Conservation (phyloP, 805 yeast species). For the Myxozyma neotropica region DNA sequence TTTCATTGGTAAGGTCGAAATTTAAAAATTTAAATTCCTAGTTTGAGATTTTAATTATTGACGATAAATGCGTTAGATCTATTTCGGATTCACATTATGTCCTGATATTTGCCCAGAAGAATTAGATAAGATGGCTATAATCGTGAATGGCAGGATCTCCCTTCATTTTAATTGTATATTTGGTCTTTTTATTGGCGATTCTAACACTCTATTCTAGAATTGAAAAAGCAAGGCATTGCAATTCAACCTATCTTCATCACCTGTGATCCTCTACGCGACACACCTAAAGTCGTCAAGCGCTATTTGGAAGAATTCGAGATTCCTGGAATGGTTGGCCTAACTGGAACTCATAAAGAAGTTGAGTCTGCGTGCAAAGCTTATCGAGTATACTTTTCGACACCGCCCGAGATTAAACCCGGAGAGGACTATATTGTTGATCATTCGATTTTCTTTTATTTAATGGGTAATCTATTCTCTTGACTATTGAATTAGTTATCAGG, state of each 20-base stretch:
- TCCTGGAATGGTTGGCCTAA: slow-evolving; percentile 82
- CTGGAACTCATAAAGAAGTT: slow-evolving; percentile 85
- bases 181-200: not conserved
- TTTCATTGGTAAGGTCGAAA: slow-evolving; percentile 53
- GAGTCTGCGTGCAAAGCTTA: slow-evolving; percentile 84
- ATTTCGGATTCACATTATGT: slow-evolving; percentile 96
- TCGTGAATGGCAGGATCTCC: slow-evolving; percentile 51
- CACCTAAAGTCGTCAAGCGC: slow-evolving; percentile 79
- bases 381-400: slow-evolving; percentile 97
- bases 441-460: slow-evolving; percentile 92
- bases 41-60: no score
- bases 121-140: slow-evolving; percentile 82
- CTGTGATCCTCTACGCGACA: slow-evolving; percentile 95
- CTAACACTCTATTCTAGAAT: slow-evolving; percentile 38
- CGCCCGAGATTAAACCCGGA: slow-evolving; percentile 89
- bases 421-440: slow-evolving; percentile 97
- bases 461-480: slow-evolving; percentile 47
- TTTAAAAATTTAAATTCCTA: not conserved
- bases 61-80: no score
- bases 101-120: slow-evolving; percentile 99
- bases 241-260: slow-evolving; percentile 90
- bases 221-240: slow-evolving; percentile 60
- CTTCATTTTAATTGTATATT: not conserved
- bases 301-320: slow-evolving; percentile 84
- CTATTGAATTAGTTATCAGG: not conserved